Conservation (phyloP, 148 eudicot species). For the Amaranthus hypochondriacus region DNA sequence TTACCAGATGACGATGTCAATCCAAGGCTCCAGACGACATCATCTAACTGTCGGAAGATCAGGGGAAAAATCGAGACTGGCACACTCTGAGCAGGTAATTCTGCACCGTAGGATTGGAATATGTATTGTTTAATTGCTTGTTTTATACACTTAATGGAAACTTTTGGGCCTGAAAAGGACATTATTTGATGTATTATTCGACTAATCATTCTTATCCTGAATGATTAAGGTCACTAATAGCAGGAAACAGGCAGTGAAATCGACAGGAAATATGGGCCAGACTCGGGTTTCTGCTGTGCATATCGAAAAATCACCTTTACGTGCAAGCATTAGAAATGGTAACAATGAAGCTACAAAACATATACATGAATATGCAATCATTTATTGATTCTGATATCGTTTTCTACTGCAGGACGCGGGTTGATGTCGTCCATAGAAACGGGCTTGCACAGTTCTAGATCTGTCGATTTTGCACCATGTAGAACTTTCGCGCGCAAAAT, state of each 20-base stretch:
- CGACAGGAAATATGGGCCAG: slow-evolving; percentile 19
- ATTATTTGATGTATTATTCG: slow-evolving; percentile 2
- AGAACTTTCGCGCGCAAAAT: neutral
- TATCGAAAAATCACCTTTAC: slow-evolving; percentile 19
- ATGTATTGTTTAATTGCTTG: neutral
- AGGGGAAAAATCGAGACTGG: slow-evolving; percentile 14
- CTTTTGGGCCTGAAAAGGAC: slow-evolving; percentile 5
- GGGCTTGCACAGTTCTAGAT: slow-evolving; percentile 14
- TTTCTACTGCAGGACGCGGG: slow-evolving; percentile 25
- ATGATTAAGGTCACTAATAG: slow-evolving; percentile 20
- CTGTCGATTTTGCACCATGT: slow-evolving; percentile 17
- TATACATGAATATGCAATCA: slow-evolving; percentile 12
- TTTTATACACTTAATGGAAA: neutral
- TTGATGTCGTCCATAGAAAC: slow-evolving; percentile 15
- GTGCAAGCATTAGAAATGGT: slow-evolving; percentile 6
- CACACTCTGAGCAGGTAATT: slow-evolving; percentile 26
- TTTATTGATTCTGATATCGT: neutral
- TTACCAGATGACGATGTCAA: slow-evolving; percentile 25
- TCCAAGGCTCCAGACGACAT: slow-evolving; percentile 22
- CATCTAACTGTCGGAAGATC: slow-evolving; percentile 19
- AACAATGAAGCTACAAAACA: slow-evolving; percentile 20
- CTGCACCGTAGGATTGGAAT: slow-evolving; percentile 15
- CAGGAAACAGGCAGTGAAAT: slow-evolving; percentile 32
- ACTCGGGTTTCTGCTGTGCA: slow-evolving; percentile 18
- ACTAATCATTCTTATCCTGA: slow-evolving; percentile 16